These are phyloP conservation scores for Mycena sanguinolenta DNA, from an alignment of 768 basidiomycete species.

Conservation along the genomic window DNA sequence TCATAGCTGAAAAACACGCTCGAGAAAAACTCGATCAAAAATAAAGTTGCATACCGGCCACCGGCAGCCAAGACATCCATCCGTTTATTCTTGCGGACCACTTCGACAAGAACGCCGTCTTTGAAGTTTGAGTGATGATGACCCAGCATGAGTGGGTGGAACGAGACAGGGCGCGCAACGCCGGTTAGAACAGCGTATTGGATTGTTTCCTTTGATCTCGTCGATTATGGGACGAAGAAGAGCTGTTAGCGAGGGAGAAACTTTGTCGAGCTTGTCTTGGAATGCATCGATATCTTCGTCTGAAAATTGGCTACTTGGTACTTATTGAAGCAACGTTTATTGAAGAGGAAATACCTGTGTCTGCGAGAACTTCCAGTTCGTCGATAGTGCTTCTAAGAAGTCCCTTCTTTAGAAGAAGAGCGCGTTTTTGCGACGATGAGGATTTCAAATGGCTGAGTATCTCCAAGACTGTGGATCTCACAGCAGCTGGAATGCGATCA, in stretches of 20 bases:
- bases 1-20: constrained; percentile 73
- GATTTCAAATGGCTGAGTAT: constrained; percentile 78
- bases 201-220: constrained; percentile 75
- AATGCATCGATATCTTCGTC: constrained; percentile 75
- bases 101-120: constrained; percentile 82
- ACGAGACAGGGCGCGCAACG: constrained; percentile 70
- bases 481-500: constrained; percentile 69
- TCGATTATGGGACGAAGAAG: constrained; percentile 65
- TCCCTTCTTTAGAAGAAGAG: constrained; percentile 76
- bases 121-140: constrained; percentile 75
- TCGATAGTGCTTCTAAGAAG: constrained; percentile 76
- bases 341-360: constrained; percentile 59
- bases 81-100: constrained; percentile 74
- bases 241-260: constrained; percentile 65
- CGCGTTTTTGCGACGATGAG: constrained; percentile 75
- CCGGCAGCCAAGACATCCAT: constrained; percentile 84
- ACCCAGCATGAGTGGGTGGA: constrained; percentile 83
- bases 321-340: neutral
- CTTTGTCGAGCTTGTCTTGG: constrained; percentile 68
- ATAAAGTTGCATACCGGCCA: constrained; percentile 69
- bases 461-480: constrained; percentile 70
- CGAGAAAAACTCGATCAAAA: constrained; percentile 6
- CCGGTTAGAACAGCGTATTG: constrained; percentile 72
- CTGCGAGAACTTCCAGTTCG: constrained; percentile 78
- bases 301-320: constrained; percentile 39